phyloP scores from a whole-genome alignment of 1,139 yeast species.

The Magnusiomyces suaveolens region DNA sequence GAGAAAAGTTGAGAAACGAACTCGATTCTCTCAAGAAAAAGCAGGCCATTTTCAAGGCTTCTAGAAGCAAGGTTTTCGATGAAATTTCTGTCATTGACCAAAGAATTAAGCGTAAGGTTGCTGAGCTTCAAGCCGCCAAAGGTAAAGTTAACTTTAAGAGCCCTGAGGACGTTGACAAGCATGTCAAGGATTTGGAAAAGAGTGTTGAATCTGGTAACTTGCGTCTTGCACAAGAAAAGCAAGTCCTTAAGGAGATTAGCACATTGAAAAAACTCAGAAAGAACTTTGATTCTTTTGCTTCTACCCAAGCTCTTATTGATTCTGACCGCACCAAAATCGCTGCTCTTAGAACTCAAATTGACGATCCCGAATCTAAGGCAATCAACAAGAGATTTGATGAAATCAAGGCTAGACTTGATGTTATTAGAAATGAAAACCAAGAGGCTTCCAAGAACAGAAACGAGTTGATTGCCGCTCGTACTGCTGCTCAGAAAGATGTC shows the following conservation, averaged over 20 bases:
- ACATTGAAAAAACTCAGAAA: slow-evolving; percentile 71
- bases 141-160: slow-evolving; percentile 61
- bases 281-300: slow-evolving; percentile 66
- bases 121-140: slow-evolving; percentile 63
- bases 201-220: slow-evolving; percentile 71
- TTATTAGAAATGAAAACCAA: slow-evolving; percentile 51
- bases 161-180: slow-evolving; percentile 67
- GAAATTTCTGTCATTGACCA: slow-evolving; percentile 66
- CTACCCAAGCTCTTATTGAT: slow-evolving; percentile 71
- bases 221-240: slow-evolving; percentile 87
- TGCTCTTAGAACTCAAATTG: slow-evolving; percentile 61
- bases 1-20: slow-evolving; percentile 56
- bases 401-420: slow-evolving; percentile 53
- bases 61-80: slow-evolving; percentile 59
- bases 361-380: slow-evolving; percentile 54
- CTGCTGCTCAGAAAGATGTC: slow-evolving; percentile 56
- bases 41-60: slow-evolving; percentile 62
- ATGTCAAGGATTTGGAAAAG: slow-evolving; percentile 60
- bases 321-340: slow-evolving; percentile 67
- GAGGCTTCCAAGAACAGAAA: slow-evolving; percentile 58
- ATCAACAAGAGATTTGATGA: slow-evolving; percentile 45
- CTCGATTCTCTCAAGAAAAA: slow-evolving; percentile 54
- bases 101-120: slow-evolving; percentile 63
- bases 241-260: slow-evolving; percentile 75
- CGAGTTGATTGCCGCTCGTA: slow-evolving; percentile 54